Percentiles rank a stretch among this genome's conserved stretches.
phyloP scores from a whole-genome alignment of 2,329 filamentous ascomycete species.

The Ophiocordyceps sinensis region DNA sequence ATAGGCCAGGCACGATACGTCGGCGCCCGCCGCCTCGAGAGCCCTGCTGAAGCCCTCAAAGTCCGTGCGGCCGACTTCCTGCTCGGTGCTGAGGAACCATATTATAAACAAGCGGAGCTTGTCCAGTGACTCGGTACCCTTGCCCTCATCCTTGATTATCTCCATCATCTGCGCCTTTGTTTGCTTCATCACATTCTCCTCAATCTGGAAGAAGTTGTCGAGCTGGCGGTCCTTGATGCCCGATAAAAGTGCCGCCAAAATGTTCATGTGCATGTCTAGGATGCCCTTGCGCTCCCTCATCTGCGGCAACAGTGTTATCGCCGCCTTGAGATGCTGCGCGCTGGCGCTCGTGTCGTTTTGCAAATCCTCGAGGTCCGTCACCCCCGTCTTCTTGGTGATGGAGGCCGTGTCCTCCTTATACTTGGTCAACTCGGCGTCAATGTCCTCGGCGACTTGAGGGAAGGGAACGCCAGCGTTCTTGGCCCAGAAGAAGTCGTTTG shows the following conservation, averaged over 20 bases:
- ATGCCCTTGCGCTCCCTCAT: constrained; percentile 83
- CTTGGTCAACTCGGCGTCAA: constrained; percentile 80
- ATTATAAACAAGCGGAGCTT: constrained; percentile 93
- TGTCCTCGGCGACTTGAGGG: constrained; percentile 90
- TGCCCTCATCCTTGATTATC: constrained; percentile 63
- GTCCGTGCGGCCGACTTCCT: constrained; percentile 69
- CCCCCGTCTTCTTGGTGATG: constrained; percentile 89
- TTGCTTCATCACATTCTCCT: constrained; percentile 86
- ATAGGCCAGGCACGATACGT: constrained; percentile 68
- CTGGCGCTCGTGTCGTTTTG: constrained; percentile 80
- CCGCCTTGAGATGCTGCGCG: constrained; percentile 88
- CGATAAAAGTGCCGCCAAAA: constrained; percentile 58
- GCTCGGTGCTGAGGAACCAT: constrained; percentile 90
- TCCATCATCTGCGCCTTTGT: constrained; percentile 81
- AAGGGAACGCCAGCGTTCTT: constrained; percentile 86
- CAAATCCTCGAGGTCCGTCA: constrained; percentile 81
- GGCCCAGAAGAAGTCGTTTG: constrained; percentile 92
- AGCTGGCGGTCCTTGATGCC: constrained; percentile 92
- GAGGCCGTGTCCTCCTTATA: constrained; percentile 94
- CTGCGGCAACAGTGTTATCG: constrained; percentile 84
- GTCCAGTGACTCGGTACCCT: constrained; percentile 72
- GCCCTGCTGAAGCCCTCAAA: constrained; percentile 79
- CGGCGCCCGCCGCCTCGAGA: constrained; percentile 58
- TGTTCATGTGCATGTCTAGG: constrained; percentile 99
- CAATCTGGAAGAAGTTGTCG: constrained; percentile 90